phyloP scores from a whole-genome alignment of 768 basidiomycete species.

The Hygrophorus pudorinus region DNA sequence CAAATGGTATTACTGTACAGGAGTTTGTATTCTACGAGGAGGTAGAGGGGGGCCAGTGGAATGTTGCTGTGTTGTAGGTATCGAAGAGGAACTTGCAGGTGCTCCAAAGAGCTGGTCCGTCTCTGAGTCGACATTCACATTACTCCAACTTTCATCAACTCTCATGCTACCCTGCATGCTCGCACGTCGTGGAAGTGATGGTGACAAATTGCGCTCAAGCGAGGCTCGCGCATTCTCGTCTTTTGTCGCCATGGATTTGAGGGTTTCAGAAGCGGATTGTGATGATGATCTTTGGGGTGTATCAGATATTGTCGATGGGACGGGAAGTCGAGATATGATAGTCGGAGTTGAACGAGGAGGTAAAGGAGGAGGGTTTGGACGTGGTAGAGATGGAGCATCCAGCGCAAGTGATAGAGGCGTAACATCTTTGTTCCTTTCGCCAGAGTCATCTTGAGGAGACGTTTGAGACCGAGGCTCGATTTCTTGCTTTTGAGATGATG shows the following conservation, averaged over 20 bases:
- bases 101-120: neutral
- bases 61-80: slow-evolving; percentile 1
- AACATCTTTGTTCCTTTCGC: slow-evolving; percentile 20
- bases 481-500: slow-evolving; percentile 1
- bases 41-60: slow-evolving; percentile 22
- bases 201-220: slow-evolving; percentile 14
- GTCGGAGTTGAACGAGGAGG: slow-evolving; percentile 32
- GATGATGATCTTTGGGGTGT: slow-evolving; percentile 8
- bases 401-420: slow-evolving; percentile 12
- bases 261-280: slow-evolving; percentile 35
- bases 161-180: neutral
- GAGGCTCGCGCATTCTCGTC: slow-evolving; percentile 26
- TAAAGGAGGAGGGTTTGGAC: slow-evolving; percentile 24
- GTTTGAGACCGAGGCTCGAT: slow-evolving; percentile 7
- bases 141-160: neutral
- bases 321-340: slow-evolving; percentile 17
- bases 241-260: slow-evolving; percentile 46
- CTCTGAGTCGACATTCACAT: neutral
- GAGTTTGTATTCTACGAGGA: slow-evolving; percentile 17
- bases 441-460: slow-evolving; percentile 7
- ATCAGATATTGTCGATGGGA: slow-evolving; percentile 15
- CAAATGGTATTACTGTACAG: neutral
- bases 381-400: slow-evolving; percentile 16
- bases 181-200: slow-evolving; percentile 10
- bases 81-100: neutral